A percentile compares a stretch with the other conserved stretches of the same genome.
These are phyloP conservation scores for Catunica adiposa DNA, from an alignment of 2,329 filamentous ascomycete species.

Conservation along the genomic window DNA sequence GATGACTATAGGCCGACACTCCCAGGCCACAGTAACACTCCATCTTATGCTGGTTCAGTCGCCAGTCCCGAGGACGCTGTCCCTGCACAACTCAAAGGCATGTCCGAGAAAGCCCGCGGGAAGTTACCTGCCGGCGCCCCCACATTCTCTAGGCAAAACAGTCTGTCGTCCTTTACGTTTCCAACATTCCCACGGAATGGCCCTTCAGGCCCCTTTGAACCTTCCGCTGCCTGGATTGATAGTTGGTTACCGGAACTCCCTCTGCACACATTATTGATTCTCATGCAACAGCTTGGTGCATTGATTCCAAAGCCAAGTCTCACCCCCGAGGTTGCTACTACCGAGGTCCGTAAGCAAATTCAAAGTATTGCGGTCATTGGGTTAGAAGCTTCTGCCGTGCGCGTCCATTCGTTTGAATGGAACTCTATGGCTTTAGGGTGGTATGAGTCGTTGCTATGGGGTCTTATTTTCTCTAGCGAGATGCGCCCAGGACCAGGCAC, in stretches of 20 bases:
- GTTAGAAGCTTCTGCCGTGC: slow-evolving; percentile 57
- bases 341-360: slow-evolving; percentile 37
- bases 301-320: slow-evolving; percentile 37
- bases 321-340: slow-evolving; percentile 26
- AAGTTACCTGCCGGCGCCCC: slow-evolving; percentile 78
- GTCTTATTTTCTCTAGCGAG: slow-evolving; percentile 79
- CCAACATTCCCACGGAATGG: slow-evolving; percentile 17
- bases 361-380: slow-evolving; percentile 46
- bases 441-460: slow-evolving; percentile 92
- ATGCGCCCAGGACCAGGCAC: slow-evolving; percentile 76
- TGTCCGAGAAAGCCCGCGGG: slow-evolving; percentile 93
- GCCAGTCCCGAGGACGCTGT: slow-evolving; percentile 59
- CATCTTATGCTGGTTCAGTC: slow-evolving; percentile 51
- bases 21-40: slow-evolving; percentile 38
- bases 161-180: slow-evolving; percentile 53
- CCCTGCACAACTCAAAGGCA: slow-evolving; percentile 67
- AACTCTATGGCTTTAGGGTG: slow-evolving; percentile 76
- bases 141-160: slow-evolving; percentile 82
- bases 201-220: slow-evolving; percentile 46
- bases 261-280: slow-evolving; percentile 66
- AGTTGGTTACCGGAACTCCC: slow-evolving; percentile 85
- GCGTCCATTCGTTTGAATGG: slow-evolving; percentile 89
- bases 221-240: slow-evolving; percentile 74
- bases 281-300: slow-evolving; percentile 50
- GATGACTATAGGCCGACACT: slow-evolving; percentile 33